Evolutionary conservation across 2,329 filamentous ascomycete species (phyloP).

Genomic region (Fusarium subtropicale): DNA sequence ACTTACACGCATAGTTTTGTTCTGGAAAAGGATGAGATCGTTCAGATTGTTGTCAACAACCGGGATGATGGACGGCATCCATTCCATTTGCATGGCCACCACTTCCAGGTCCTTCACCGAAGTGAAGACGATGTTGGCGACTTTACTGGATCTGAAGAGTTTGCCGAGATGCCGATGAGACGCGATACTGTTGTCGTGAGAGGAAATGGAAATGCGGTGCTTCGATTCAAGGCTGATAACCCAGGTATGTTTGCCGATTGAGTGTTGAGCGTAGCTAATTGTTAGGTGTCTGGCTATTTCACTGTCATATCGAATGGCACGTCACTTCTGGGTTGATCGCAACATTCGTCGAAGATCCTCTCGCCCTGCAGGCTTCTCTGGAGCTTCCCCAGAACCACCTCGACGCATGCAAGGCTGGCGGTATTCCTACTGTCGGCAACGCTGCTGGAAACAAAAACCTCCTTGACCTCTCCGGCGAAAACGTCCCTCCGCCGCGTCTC

Average conservation of each 20-base stretch:
- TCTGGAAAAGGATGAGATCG: slow-evolving; percentile 73
- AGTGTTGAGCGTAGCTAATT: not conserved
- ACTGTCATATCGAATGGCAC: slow-evolving; percentile 87
- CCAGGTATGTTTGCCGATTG: slow-evolving; percentile 60
- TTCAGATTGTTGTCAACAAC: slow-evolving; percentile 83
- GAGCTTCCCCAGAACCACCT: slow-evolving; percentile 70
- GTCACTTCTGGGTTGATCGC: slow-evolving; percentile 73
- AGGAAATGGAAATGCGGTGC: slow-evolving; percentile 74
- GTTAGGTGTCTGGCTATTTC: slow-evolving; percentile 74
- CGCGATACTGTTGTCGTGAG: slow-evolving; percentile 75
- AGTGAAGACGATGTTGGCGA: slow-evolving; percentile 67
- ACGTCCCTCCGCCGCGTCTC: slow-evolving; percentile 64
- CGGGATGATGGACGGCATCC: slow-evolving; percentile 77
- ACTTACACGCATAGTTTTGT: slow-evolving; percentile 74
- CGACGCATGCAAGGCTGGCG: slow-evolving; percentile 66
- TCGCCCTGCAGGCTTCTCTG: slow-evolving; percentile 69
- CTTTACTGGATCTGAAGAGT: slow-evolving; percentile 62
- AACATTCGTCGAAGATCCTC: slow-evolving; percentile 72
- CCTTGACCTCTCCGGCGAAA: slow-evolving; percentile 72
- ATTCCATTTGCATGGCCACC: slow-evolving; percentile 83
- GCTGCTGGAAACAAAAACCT: slow-evolving; percentile 79
- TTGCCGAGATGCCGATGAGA: slow-evolving; percentile 69
- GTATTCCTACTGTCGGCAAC: slow-evolving; percentile 71
- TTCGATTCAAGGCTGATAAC: slow-evolving; percentile 76
- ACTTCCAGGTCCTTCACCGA: slow-evolving; percentile 76